These are phyloP conservation scores for Smithsoniella earleae DNA, from an alignment of 163 green algal genomes.

Conservation along the genomic window DNA sequence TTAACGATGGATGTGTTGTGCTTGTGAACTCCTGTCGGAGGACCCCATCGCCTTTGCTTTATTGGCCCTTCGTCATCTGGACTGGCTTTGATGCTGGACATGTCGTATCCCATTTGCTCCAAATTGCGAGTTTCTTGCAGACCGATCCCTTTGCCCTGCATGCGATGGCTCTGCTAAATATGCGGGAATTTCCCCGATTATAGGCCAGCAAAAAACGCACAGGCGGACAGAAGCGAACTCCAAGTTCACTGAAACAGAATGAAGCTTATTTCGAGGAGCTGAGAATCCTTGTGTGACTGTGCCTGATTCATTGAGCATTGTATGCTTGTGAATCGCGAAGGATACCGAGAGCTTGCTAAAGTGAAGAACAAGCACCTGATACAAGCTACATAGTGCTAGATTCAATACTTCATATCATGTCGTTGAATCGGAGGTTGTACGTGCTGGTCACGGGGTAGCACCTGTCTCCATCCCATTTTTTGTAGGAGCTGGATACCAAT, in stretches of 20 bases:
- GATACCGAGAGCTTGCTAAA: not conserved
- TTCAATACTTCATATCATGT: not conserved
- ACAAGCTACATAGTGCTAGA: not conserved
- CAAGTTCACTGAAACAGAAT: not conserved
- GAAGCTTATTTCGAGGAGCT: not conserved
- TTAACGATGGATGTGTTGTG: constrained; percentile 66
- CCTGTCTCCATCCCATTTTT: constrained; percentile 85
- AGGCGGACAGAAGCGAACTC: not conserved
- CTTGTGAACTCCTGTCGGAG: constrained; percentile 46
- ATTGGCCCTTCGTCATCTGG: not conserved
- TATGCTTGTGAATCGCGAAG: constrained; percentile 10
- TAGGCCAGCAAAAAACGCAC: too few relatives aligned
- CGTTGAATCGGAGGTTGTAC: too few relatives aligned
- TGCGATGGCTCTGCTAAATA: too few relatives aligned
- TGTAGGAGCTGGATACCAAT: constrained; percentile 70
- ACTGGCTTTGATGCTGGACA: not conserved
- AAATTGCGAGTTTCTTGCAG: not conserved
- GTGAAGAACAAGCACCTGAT: not conserved
- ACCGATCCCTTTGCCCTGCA: constrained; percentile 23
- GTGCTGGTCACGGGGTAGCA: not conserved
- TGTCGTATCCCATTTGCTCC: constrained; percentile 5
- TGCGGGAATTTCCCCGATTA: too few relatives aligned
- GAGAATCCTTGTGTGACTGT: too few relatives aligned
- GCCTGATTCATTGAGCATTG: too few relatives aligned
- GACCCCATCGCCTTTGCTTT: constrained; percentile 52